Conservation (phyloP, 371 early-diverging fungal genomes). For the Mucor piriformis region DNA sequence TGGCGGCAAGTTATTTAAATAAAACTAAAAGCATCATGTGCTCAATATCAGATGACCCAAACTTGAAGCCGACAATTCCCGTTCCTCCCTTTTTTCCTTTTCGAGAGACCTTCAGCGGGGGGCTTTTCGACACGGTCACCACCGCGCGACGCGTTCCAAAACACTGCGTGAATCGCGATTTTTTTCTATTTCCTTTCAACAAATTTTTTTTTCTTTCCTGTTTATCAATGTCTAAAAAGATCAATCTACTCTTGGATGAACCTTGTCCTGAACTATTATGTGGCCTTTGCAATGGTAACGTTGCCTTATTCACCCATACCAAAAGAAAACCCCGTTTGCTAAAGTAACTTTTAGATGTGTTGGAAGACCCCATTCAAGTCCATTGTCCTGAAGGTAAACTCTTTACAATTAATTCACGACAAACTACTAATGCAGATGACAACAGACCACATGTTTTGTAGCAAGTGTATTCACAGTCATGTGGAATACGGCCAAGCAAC, state of each 20-base stretch:
- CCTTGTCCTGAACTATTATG: constrained; percentile 51
- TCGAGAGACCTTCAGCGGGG: too few species aligned
- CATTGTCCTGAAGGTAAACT: constrained; percentile 55
- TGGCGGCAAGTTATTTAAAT: background rate
- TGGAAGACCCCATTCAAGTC: constrained; percentile 56
- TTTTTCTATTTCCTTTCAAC: constrained; percentile 9
- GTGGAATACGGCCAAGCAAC: constrained; percentile 29
- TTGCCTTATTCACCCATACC: background rate
- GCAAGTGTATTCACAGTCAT: constrained; percentile 39
- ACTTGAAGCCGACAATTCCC: background rate
- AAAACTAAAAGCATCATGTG: background rate
- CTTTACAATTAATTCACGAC: too few species aligned
- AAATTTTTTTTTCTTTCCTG: constrained; percentile 17
- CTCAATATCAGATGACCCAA: background rate
- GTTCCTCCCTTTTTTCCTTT: background rate
- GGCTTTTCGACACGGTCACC: background rate
- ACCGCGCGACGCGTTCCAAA: background rate
- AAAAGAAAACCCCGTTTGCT: background rate
- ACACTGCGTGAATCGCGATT: constrained; percentile 4
- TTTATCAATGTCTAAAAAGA: constrained; percentile 22
- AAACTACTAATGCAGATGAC: too few species aligned
- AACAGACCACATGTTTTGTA: constrained; percentile 56
- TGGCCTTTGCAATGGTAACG: constrained; percentile 51
- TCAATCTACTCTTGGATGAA: constrained; percentile 39
- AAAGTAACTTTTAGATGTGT: constrained; percentile 29